These are phyloP conservation scores for Middelhovenomyces tepae DNA, from an alignment of 805 yeast species.

Conservation along the genomic window DNA sequence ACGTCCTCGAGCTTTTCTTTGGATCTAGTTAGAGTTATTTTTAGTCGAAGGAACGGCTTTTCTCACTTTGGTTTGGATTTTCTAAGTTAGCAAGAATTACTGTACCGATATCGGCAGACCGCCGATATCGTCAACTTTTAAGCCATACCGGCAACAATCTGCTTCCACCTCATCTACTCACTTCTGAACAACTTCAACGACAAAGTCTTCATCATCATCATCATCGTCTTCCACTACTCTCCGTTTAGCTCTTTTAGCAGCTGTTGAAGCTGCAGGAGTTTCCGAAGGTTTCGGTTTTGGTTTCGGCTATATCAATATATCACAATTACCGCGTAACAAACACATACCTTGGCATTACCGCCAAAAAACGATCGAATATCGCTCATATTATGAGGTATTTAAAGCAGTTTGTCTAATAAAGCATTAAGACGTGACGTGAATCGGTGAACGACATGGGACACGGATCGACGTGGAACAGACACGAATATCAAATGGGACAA, in stretches of 20 bases:
- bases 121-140: no score
- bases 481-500: no score
- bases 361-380: conserved; percentile 3
- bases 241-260: not conserved
- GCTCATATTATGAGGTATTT: conserved; percentile 1
- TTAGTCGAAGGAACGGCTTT: not conserved
- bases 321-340: not conserved
- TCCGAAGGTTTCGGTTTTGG: not conserved
- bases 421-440: no score
- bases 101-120: no score
- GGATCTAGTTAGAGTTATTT: no score
- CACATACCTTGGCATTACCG: not conserved
- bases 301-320: not conserved
- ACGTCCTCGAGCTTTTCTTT: no score
- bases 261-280: not conserved
- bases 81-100: no score
- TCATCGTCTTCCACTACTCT: conserved; percentile 1
- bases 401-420: no score
- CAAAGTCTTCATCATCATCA: conserved; percentile 3
- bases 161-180: no score
- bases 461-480: no score
- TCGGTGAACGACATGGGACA: no score
- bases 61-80: not conserved
- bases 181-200: not conserved
- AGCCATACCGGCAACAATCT: no score